These are phyloP conservation scores for Parafenestella ontariensis DNA, from an alignment of 2,329 filamentous ascomycete species.

Conservation along the genomic window DNA sequence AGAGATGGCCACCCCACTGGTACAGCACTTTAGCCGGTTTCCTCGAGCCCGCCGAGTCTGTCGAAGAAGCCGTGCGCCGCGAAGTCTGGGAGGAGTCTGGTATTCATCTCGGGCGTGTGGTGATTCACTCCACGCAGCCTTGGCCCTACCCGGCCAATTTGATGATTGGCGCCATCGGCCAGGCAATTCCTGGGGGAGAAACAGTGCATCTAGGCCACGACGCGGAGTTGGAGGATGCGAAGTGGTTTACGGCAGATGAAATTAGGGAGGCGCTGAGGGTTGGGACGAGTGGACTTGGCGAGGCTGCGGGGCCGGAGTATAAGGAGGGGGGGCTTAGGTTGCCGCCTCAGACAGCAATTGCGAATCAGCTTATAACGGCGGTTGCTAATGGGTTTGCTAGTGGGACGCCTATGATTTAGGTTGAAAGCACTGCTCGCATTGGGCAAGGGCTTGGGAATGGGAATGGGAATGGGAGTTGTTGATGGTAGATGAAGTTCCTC, in stretches of 20 bases:
- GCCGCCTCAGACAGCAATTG: constrained; percentile 88
- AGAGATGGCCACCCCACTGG: constrained; percentile 83
- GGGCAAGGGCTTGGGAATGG: not conserved
- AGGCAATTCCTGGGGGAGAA: constrained; percentile 82
- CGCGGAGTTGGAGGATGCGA: constrained; percentile 86
- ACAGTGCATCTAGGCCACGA: constrained; percentile 84
- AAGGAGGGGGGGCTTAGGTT: constrained; percentile 79
- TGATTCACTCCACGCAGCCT: constrained; percentile 60
- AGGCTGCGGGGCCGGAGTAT: constrained; percentile 69
- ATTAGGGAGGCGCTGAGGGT: constrained; percentile 74
- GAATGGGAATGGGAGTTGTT: not conserved
- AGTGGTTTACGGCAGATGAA: constrained; percentile 86
- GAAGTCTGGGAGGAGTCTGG: constrained; percentile 61
- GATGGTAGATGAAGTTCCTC: constrained; percentile 1
- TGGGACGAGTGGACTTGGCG: constrained; percentile 72
- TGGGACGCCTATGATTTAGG: constrained; percentile 54
- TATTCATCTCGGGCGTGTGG: constrained; percentile 56
- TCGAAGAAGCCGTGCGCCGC: constrained; percentile 59
- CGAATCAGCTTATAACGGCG: constrained; percentile 82
- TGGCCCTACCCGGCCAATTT: constrained; percentile 63
- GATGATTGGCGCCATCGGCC: constrained; percentile 75
- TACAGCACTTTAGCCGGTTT: constrained; percentile 79
- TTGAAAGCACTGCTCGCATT: not conserved
- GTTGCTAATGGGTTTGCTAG: constrained; percentile 78
- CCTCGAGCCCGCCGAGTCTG: constrained; percentile 58